Base-by-base conservation (phyloP, 176 grass and related monocot genomes). In the Luzula sylvatica region DNA sequence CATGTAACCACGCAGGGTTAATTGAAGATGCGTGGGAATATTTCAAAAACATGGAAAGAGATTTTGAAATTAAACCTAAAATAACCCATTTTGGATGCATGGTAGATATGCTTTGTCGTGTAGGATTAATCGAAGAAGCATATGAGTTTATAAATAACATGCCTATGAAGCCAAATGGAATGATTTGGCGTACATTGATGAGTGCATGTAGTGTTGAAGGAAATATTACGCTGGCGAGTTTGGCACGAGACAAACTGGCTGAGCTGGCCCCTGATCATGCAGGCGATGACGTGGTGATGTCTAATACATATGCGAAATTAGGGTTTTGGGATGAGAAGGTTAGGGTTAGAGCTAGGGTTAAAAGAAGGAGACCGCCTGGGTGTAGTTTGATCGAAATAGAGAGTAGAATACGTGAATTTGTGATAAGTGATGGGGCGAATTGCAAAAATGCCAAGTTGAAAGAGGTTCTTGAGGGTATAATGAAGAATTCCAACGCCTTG, bases 101-200 rank as follows among this genome's bases (percentile, higher is more conserved):
- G 77, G 80, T 95, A 69, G 90, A 95, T 78, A 85, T 95, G 77
- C 74, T 73, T 58, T 81, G 83, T 52, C 80, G 89, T 49, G 70
- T 77, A 46, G 83, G 88, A 47, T 79, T 84, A 61, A 46, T 84
- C 66, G 80, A 83, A 25, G 66, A 86, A 21, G 77, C 73, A 51
- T 81, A 88, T 58, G 58, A 39, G 9, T 78, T 95, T 57, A 88
- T 95, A 64, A 42, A 7, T 3, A 26, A 88, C 12, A 78, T 88
- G 51, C 56, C 58, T 9, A 56, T 39, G 21, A 61, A 70, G 38
- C 62, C 73, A 53, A 71, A 68, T 19, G 76, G 76, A 5, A 69
- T 78, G 78, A 69, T 88, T 75, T 95, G 80, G 83, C 80, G 83
- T n/a, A 72, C 90, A 22, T 70, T 88, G 69, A 68, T 95, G 63